Evolutionary conservation across 2,329 filamentous ascomycete genomes (phyloP).

Genomic region (Parasarocladium wereldwijsianum): DNA sequence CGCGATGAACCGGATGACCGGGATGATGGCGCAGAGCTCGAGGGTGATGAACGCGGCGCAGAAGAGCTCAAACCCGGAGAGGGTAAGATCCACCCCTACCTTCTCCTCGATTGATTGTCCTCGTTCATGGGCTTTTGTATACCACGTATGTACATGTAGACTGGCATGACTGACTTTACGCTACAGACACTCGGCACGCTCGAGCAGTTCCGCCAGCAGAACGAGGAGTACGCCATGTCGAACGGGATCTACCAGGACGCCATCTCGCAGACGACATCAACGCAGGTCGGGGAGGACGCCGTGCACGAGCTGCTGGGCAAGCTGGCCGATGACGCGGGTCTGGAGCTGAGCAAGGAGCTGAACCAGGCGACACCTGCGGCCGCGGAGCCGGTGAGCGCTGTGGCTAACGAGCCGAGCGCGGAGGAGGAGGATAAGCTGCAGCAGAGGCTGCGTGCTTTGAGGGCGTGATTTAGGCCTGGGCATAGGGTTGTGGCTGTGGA

Average conservation of each 20-base stretch:
- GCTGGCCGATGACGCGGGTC: slow-evolving; percentile 75
- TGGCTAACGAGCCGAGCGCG: slow-evolving; percentile 51
- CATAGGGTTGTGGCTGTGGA: not conserved
- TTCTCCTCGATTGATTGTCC: too few species aligned
- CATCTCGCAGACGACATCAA: slow-evolving; percentile 60
- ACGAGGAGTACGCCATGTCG: slow-evolving; percentile 49
- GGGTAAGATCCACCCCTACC: slow-evolving; percentile 21
- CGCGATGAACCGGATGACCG: slow-evolving; percentile 49
- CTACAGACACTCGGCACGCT: slow-evolving; percentile 40
- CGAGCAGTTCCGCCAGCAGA: slow-evolving; percentile 46
- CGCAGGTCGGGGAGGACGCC: slow-evolving; percentile 65
- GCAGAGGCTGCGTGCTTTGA: slow-evolving; percentile 40
- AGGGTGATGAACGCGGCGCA: slow-evolving; percentile 43
- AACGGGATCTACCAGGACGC: slow-evolving; percentile 75
- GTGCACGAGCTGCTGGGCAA: slow-evolving; percentile 76
- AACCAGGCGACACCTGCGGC: slow-evolving; percentile 38
- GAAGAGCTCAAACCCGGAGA: slow-evolving; percentile 43
- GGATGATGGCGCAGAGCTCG: slow-evolving; percentile 47
- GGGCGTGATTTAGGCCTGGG: slow-evolving; percentile 24
- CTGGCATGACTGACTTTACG: not conserved
- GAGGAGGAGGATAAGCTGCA: slow-evolving; percentile 67
- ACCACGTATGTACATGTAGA: too few species aligned
- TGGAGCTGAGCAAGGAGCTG: slow-evolving; percentile 68
- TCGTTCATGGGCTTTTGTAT: too few species aligned
- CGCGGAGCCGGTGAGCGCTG: slow-evolving; percentile 40